These are phyloP conservation scores for Primulina tabacum DNA, from an alignment of 257 asterid genomes.

Conservation along the genomic window DNA sequence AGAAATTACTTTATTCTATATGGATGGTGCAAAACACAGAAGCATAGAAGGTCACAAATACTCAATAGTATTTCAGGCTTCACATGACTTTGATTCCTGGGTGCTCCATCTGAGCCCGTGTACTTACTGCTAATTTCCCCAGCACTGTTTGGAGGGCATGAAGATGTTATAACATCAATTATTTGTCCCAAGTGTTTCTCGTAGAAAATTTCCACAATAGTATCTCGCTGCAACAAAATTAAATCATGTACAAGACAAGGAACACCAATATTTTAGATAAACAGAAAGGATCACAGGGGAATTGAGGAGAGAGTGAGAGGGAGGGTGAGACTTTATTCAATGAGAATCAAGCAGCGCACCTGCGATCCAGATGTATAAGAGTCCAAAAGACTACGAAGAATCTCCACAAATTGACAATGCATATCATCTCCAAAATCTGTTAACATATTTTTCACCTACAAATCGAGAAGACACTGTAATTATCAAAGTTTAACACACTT, in stretches of 20 bases:
- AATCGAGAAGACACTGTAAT: constrained; percentile 18
- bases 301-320: neutral
- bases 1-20: constrained; percentile 75
- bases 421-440: constrained; percentile 89
- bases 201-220: constrained; percentile 73
- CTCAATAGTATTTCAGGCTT: constrained; percentile 87
- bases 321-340: neutral
- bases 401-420: constrained; percentile 98
- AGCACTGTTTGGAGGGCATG: constrained; percentile 52
- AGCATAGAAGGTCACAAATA: constrained; percentile 91
- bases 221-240: constrained; percentile 75
- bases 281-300: neutral
- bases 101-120: constrained; percentile 44
- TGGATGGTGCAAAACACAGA: constrained; percentile 92
- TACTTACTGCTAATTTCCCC: constrained; percentile 36
- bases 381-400: constrained; percentile 92
- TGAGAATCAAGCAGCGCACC: constrained; percentile 35
- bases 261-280: constrained; percentile 3
- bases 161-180: constrained; percentile 70
- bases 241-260: constrained; percentile 22
- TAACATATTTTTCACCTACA: constrained; percentile 86
- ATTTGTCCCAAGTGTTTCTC: constrained; percentile 83
- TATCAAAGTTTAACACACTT: neutral
- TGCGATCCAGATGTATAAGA: constrained; percentile 69
- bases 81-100: constrained; percentile 43